These are phyloP conservation scores for Gossypium laxum DNA, from an alignment of 441 rosid species.

Conservation along the genomic window DNA sequence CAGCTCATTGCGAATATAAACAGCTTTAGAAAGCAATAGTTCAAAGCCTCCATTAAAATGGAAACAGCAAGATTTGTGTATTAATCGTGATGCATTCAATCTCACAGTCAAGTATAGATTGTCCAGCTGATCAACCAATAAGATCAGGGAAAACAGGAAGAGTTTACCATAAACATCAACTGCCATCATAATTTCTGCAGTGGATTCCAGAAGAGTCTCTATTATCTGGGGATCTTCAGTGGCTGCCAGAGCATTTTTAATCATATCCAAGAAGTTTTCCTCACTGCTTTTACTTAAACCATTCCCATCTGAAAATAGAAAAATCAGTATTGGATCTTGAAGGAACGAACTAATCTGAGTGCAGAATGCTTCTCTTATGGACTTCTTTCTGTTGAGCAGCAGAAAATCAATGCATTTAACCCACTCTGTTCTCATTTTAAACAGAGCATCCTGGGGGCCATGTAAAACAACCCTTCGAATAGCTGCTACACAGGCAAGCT, in stretches of 20 bases:
- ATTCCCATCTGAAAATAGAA: conserved; percentile 48
- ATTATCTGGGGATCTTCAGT: conserved; percentile 57
- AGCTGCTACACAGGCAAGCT: conserved; percentile 68
- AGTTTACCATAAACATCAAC: conserved; percentile 56
- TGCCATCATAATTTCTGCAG: conserved; percentile 65
- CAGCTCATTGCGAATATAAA: conserved; percentile 51
- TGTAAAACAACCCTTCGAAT: conserved; percentile 69
- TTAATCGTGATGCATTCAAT: conserved; percentile 61
- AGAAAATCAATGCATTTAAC: conserved; percentile 55
- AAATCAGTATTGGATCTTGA: conserved; percentile 36
- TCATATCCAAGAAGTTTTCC: conserved; percentile 45
- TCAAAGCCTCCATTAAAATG: conserved; percentile 81
- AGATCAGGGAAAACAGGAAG: conserved; percentile 59
- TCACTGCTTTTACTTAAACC: conserved; percentile 34
- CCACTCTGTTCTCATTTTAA: conserved; percentile 60
- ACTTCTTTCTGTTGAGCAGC: conserved; percentile 56
- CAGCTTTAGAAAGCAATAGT: conserved; percentile 47
- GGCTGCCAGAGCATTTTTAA: conserved; percentile 47
- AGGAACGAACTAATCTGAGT: conserved; percentile 64
- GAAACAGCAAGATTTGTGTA: conserved; percentile 58
- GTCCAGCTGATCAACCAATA: conserved; percentile 90
- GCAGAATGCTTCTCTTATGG: conserved; percentile 81
- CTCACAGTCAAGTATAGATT: conserved; percentile 57
- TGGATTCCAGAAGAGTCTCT: conserved; percentile 76
- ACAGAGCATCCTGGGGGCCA: conserved; percentile 39